Conservation (phyloP, 2,329 filamentous ascomycete genomes). For the Remersonia thermophila region DNA sequence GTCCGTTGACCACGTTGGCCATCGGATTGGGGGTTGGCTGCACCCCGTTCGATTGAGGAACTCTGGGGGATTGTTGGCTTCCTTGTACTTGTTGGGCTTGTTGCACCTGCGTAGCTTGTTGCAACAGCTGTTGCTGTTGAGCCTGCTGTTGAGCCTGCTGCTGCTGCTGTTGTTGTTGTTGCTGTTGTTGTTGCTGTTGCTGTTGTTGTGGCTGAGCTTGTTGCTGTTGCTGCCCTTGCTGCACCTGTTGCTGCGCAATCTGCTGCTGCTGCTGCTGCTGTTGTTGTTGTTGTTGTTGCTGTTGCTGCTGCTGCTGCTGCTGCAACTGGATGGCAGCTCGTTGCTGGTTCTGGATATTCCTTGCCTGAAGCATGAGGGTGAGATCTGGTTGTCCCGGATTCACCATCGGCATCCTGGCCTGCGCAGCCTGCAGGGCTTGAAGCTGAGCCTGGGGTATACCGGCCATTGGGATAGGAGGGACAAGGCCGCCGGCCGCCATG, state of each 20-base stretch:
- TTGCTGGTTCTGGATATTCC: conserved; percentile 55
- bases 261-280: conserved; percentile 12
- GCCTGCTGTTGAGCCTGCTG: conserved; percentile 16
- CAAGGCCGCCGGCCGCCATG: conserved; percentile 36
- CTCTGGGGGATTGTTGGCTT: conserved; percentile 27
- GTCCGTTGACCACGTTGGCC: conserved; percentile 28
- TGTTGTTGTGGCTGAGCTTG: conserved; percentile 19
- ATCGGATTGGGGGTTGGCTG: conserved; percentile 22
- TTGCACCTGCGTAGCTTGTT: conserved; percentile 22
- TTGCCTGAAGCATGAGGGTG: conserved; percentile 49
- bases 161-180: conserved; percentile 16
- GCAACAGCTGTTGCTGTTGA: conserved; percentile 25
- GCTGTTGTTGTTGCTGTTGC: conserved; percentile 18
- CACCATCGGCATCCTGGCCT: conserved; percentile 46
- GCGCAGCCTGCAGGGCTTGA: conserved; percentile 41
- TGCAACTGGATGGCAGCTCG: conserved; percentile 25
- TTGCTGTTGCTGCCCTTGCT: conserved; percentile 15
- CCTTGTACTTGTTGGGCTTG: conserved; percentile 18
- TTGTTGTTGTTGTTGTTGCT: conserved; percentile 17
- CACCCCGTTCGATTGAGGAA: conserved; percentile 22
- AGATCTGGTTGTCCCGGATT: conserved; percentile 38
- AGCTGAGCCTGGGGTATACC: conserved; percentile 59
- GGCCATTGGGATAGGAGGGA: conserved; percentile 47
- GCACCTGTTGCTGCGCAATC: conserved; percentile 20
- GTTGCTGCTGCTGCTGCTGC: conserved; percentile 16